Percentiles rank a stretch among this genome's conserved stretches.
These are phyloP conservation scores for Scutellaria galericulata DNA, from an alignment of 257 asterid species.

Conservation along the genomic window DNA sequence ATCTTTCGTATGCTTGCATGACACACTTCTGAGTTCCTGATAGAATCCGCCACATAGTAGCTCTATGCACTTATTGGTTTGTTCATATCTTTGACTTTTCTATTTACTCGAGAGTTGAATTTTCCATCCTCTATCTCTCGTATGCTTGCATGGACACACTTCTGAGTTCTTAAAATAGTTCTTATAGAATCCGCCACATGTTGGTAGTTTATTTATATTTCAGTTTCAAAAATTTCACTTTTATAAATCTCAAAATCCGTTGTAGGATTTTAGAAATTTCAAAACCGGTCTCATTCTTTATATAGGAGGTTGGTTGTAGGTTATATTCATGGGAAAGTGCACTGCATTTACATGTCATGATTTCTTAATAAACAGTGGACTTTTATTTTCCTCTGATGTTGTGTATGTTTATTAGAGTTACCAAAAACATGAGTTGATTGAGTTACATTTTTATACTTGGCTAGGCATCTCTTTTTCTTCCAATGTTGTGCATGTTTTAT, in stretches of 20 bases:
- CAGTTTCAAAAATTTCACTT: conserved; percentile 1
- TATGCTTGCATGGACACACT: background rate
- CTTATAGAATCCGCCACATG: background rate
- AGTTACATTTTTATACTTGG: background rate
- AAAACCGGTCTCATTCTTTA: background rate
- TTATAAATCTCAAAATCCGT: too few species aligned
- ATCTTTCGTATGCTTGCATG: background rate
- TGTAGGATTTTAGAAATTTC: background rate
- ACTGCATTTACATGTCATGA: background rate
- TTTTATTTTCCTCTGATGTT: background rate
- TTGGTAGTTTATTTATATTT: background rate
- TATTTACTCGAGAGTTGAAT: background rate
- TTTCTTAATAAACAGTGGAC: background rate
- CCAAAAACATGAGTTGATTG: background rate
- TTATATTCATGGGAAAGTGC: conserved; percentile 8
- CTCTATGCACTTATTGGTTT: background rate
- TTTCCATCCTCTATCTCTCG: background rate
- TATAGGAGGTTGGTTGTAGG: background rate
- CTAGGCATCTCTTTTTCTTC: background rate
- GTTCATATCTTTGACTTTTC: background rate
- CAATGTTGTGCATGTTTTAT: background rate
- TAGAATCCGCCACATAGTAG: background rate
- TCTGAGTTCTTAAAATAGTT: background rate
- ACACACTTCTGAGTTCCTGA: background rate
- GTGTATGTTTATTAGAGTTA: background rate